Evolutionary conservation across 2,329 filamentous ascomycete genomes (phyloP).

Genomic region (Aurifilum marmelostoma): DNA sequence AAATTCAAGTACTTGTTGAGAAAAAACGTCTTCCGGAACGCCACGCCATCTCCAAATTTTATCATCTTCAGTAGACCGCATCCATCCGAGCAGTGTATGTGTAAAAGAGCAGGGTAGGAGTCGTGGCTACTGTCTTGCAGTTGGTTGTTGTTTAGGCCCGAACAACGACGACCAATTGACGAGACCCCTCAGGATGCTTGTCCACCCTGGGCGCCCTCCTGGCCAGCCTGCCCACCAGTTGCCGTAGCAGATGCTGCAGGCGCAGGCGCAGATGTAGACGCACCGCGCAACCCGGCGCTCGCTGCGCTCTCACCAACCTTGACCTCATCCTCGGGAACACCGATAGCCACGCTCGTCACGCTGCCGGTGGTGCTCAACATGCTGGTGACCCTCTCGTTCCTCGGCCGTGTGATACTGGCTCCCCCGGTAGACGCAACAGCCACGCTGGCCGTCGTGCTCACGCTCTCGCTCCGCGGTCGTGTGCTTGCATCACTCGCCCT

Average conservation of each 20-base stretch:
- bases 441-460: conserved; percentile 39
- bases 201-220: conserved; percentile 6
- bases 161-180: no score
- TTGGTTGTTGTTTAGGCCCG: no score
- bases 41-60: background rate
- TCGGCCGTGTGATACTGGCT: conserved; percentile 51
- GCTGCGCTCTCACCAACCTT: conserved; percentile 66
- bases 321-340: conserved; percentile 63
- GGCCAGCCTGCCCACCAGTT: conserved; percentile 1
- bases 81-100: background rate
- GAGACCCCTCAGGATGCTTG: background rate
- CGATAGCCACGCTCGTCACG: conserved; percentile 48
- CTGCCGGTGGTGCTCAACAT: conserved; percentile 46
- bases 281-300: conserved; percentile 43
- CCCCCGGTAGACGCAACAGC: conserved; percentile 36
- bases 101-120: background rate
- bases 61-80: background rate
- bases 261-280: background rate
- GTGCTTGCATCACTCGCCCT: conserved; percentile 50
- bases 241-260: background rate
- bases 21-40: background rate
- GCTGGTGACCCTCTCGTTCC: conserved; percentile 51
- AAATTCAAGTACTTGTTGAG: background rate
- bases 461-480: conserved; percentile 49
- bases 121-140: no score